These are phyloP conservation scores for Strombidium stylifer DNA, from an alignment of 73 alveolate genomes.

Conservation along the genomic window DNA sequence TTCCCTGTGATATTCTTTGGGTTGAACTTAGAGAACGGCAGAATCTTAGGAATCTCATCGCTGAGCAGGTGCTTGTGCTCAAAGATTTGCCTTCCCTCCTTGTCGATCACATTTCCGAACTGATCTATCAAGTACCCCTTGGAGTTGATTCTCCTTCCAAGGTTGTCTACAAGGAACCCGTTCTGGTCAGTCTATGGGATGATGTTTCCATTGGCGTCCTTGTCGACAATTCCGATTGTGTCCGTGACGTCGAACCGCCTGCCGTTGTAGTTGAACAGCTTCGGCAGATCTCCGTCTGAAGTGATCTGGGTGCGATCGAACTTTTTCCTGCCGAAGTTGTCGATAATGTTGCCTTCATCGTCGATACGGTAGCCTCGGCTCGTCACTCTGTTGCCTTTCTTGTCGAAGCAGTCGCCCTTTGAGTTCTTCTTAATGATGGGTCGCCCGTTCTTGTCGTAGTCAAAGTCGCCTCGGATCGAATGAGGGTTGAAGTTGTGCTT, in stretches of 20 bases:
- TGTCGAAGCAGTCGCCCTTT: slow-evolving; percentile 27
- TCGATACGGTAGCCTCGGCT: slow-evolving; percentile 12
- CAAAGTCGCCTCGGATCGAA: slow-evolving; percentile 17
- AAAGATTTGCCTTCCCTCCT: slow-evolving; percentile 22
- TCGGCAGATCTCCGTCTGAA: neutral
- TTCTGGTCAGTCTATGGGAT: slow-evolving; percentile 11
- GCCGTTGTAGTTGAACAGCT: slow-evolving; percentile 32
- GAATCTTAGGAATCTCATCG: slow-evolving; percentile 24
- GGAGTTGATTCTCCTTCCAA: slow-evolving; percentile 28
- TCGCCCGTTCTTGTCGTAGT: slow-evolving; percentile 13
- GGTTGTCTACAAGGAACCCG: slow-evolving; percentile 30
- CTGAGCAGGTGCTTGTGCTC: slow-evolving; percentile 5
- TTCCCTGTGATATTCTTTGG: slow-evolving; percentile 7
- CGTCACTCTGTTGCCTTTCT: slow-evolving; percentile 11
- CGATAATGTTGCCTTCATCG: slow-evolving; percentile 16
- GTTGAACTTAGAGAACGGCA: slow-evolving; percentile 46
- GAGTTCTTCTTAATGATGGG: neutral
- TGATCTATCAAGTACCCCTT: slow-evolving; percentile 51
- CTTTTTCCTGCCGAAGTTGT: slow-evolving; percentile 23
- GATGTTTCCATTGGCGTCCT: slow-evolving; percentile 15
- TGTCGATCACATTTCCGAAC: slow-evolving; percentile 39
- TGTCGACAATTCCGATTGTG: slow-evolving; percentile 36
- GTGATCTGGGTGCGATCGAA: neutral
- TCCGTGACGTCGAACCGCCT: slow-evolving; percentile 29
- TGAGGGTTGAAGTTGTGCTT: slow-evolving; percentile 47